Conservation (phyloP, 148 eudicot species). For the Amaranthus hypochondriacus region DNA sequence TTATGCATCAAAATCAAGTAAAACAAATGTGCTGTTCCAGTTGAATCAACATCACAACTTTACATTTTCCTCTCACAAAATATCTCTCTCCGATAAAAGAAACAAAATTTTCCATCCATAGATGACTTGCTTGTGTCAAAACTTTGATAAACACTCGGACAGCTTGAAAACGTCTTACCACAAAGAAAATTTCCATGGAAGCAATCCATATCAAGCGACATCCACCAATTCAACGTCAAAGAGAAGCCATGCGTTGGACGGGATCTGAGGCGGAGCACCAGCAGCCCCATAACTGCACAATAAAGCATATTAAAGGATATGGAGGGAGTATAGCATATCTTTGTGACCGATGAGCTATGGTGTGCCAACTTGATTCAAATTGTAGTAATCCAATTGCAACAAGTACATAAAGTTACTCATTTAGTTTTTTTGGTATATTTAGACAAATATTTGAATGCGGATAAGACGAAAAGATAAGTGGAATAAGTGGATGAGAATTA, state of each 20-base stretch:
- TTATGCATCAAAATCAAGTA: background rate
- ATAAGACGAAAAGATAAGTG: no score
- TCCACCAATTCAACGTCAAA: slow-evolving; percentile 71
- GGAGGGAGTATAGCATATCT: no score
- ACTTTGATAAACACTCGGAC: background rate
- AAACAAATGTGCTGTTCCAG: background rate
- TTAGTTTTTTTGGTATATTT: no score
- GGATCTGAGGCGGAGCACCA: slow-evolving; percentile 48
- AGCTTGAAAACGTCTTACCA: background rate
- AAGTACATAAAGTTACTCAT: no score
- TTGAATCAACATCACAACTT: background rate
- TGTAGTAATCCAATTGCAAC: no score
- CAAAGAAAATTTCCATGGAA: background rate
- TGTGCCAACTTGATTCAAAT: no score
- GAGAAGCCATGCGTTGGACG: slow-evolving; percentile 66
- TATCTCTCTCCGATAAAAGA: background rate
- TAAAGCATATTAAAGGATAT: background rate
- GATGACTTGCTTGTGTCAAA: background rate
- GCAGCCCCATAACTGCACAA: slow-evolving; percentile 59
- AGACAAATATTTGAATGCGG: no score
- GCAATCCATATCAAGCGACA: slow-evolving; percentile 26
- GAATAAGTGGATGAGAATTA: no score
- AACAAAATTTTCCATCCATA: slow-evolving; percentile 1
- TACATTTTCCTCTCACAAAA: background rate
- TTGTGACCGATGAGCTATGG: no score